Conservation (phyloP, 1,139 yeast species). For the Kodamaea alishanica region DNA sequence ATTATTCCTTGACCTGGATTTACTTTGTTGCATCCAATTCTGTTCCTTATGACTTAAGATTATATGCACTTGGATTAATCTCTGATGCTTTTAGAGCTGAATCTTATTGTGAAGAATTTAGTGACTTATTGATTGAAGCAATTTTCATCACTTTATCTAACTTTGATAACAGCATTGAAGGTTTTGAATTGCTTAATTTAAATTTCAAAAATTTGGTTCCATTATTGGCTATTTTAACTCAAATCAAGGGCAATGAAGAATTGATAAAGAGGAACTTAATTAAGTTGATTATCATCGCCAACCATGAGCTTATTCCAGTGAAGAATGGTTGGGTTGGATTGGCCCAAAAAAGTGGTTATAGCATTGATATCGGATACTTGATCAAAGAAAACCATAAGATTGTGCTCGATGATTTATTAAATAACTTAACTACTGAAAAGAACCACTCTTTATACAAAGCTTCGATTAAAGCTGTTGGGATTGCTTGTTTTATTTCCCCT, state of each 20-base stretch:
- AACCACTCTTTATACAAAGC: conserved; percentile 30
- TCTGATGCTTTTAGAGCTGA: conserved; percentile 21
- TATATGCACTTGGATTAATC: conserved; percentile 28
- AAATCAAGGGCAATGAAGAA: conserved; percentile 19
- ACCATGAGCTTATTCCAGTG: conserved; percentile 40
- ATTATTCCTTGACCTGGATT: conserved; percentile 40
- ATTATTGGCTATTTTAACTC: conserved; percentile 45
- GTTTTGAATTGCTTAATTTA: conserved; percentile 17
- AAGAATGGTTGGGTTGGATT: conserved; percentile 79
- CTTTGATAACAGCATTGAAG: conserved; percentile 17
- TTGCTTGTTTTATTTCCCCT: conserved; percentile 69
- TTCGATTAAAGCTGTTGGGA: conserved; percentile 57
- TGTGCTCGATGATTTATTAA: conserved; percentile 13
- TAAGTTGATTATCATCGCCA: conserved; percentile 52
- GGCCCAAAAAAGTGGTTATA: conserved; percentile 47
- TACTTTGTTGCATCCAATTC: conserved; percentile 37
- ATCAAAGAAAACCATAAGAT: conserved; percentile 32
- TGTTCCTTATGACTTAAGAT: conserved; percentile 32
- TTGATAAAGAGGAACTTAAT: conserved; percentile 29
- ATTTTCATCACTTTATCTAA: conserved; percentile 14
- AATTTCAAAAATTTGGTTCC: conserved; percentile 32
- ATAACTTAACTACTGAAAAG: conserved; percentile 8
- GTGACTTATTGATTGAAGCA: conserved; percentile 16
- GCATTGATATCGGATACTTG: conserved; percentile 62
- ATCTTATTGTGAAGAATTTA: conserved; percentile 12